Base-by-base conservation (phyloP, 805 yeast species). In the Cyberlindnera bimundalis region DNA sequence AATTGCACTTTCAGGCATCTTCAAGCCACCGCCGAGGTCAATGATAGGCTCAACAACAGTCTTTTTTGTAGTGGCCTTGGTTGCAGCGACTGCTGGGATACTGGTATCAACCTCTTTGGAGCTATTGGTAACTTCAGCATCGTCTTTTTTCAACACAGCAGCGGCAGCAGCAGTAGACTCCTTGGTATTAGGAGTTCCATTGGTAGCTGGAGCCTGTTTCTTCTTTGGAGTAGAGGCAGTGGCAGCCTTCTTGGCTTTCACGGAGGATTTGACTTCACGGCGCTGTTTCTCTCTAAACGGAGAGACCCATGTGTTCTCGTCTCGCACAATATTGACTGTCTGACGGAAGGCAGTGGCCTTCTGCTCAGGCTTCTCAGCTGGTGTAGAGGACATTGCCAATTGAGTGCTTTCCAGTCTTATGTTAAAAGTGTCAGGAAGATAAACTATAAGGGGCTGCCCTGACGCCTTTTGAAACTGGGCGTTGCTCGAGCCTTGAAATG, bases 11-110 rank as follows among this genome's bases (percentile, higher is more conserved):
- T 55, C 55, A 9, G 55, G 49, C 47, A 57, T 39, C 42, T 55
- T 56, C 35, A 57, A 42, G 9, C 61, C 61, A 33, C 56, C 59
- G 30, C 61, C 61, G 2, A 57, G 40, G 29, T 57, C 59, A 29
- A 57, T 38, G n/a, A 53, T 37, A 2, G 40, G 44, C 30, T 57
- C 59, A 17, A 47, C 48, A 14, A 44, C 48, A 9, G 27, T 36
- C 14, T 39, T 23, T 14, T 33, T 29, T 16, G 49, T 18, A 17
- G 45, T 24, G 9, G 15, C 29, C 18, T 30, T 33, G 2, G 46
- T n/a, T 15, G 42, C 28, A 11, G 42, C 24, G 6, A 20, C 34
- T 12, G 45, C 43, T 9, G 42, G 34, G 10, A 42, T 29, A 12
- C 33, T 11, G 25, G 44, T 35, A 12, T 26, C 39, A 21, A 16